A percentile compares a stretch with the other conserved stretches of the same genome.
Evolutionary conservation across 345 rosid genomes (phyloP).

Genomic region (Populus nigra): DNA sequence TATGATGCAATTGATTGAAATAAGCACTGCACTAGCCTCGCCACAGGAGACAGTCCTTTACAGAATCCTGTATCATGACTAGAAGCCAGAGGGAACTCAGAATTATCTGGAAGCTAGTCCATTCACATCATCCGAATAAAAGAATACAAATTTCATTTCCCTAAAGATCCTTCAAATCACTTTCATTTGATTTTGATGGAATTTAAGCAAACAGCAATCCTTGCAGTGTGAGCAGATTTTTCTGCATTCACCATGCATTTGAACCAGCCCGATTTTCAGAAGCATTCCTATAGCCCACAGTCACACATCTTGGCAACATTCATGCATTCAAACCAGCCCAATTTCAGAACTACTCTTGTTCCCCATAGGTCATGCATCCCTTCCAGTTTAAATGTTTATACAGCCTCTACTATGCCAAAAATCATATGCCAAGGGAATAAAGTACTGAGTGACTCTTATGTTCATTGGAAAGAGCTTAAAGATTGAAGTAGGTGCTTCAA

Average conservation of each 20-base stretch:
- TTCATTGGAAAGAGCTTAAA: background rate
- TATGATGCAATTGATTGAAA: too few species aligned
- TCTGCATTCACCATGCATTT: too few species aligned
- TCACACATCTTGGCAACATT: background rate
- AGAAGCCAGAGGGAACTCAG: background rate
- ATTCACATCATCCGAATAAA: background rate
- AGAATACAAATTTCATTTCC: background rate
- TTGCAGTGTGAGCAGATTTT: background rate
- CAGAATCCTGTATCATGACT: background rate
- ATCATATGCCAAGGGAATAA: background rate
- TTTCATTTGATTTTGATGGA: background rate
- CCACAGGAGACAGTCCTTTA: background rate
- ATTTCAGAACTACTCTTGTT: background rate
- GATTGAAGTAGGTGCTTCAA: background rate
- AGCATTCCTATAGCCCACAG: background rate
- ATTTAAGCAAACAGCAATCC: background rate
- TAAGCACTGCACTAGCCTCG: background rate
- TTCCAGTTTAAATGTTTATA: background rate
- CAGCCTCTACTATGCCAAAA: background rate
- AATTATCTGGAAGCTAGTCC: background rate
- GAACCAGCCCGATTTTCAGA: background rate
- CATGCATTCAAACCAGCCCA: background rate
- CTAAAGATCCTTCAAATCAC: background rate
- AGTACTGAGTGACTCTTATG: background rate
- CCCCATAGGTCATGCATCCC: background rate